Conservation (phyloP, 2,329 filamentous ascomycete genomes). For the Trichoderma sp. region DNA sequence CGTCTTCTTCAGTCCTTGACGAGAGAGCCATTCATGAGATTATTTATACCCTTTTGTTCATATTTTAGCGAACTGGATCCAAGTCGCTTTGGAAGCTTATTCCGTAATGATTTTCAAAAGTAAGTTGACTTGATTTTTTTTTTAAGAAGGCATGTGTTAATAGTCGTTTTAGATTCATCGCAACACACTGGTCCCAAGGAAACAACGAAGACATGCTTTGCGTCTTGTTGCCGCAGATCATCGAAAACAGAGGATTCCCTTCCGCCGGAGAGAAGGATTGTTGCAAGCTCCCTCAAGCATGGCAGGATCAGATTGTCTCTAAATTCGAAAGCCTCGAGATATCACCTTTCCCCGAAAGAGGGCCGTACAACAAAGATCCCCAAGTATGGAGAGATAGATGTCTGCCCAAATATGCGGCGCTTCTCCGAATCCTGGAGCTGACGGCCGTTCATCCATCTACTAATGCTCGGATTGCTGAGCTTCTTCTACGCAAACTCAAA, state of each 20-base stretch:
- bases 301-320: slow-evolving; percentile 73
- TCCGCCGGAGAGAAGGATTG: slow-evolving; percentile 55
- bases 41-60: slow-evolving; percentile 85
- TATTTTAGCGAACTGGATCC: slow-evolving; percentile 75
- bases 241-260: slow-evolving; percentile 59
- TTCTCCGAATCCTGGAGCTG: slow-evolving; percentile 65
- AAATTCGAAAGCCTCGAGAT: slow-evolving; percentile 69
- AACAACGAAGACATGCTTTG: slow-evolving; percentile 70
- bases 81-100: slow-evolving; percentile 76
- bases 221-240: slow-evolving; percentile 68
- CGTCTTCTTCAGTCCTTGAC: slow-evolving; percentile 68
- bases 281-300: slow-evolving; percentile 64
- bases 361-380: slow-evolving; percentile 64
- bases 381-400: slow-evolving; percentile 66
- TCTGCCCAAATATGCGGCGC: slow-evolving; percentile 68
- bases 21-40: slow-evolving; percentile 65
- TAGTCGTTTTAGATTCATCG: slow-evolving; percentile 65
- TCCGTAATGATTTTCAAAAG: slow-evolving; percentile 81
- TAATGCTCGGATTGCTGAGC: slow-evolving; percentile 66
- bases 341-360: slow-evolving; percentile 67
- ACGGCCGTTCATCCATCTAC: slow-evolving; percentile 68
- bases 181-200: slow-evolving; percentile 70
- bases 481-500: slow-evolving; percentile 67
- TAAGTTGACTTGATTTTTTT: slow-evolving; percentile 43
- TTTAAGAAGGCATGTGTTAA: not conserved